Evolutionary conservation across 805 yeast genomes (phyloP).

Genomic region (Peterozyma toletana): DNA sequence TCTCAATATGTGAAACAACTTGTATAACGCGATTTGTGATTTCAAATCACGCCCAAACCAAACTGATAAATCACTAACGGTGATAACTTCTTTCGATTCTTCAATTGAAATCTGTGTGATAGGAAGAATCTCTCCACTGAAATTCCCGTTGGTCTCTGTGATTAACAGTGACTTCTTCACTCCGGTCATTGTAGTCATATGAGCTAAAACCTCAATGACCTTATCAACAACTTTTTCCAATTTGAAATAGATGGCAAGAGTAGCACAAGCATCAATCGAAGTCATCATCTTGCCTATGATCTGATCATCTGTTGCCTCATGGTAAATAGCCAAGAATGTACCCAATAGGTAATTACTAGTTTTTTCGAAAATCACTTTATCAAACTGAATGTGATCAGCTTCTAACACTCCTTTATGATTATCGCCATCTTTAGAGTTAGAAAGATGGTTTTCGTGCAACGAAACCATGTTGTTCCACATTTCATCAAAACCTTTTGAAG

Average conservation of each 20-base stretch:
- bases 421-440: not conserved
- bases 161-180: conserved; percentile 20
- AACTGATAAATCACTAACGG: conserved; percentile 76
- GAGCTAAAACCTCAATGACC: conserved; percentile 59
- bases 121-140: conserved; percentile 31
- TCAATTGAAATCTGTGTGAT: conserved; percentile 41
- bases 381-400: conserved; percentile 45
- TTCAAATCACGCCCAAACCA: conserved; percentile 86
- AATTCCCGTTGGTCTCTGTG: conserved; percentile 17
- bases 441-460: conserved; percentile 28
- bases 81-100: conserved; percentile 48
- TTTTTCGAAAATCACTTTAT: conserved; percentile 60
- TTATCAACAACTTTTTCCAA: conserved; percentile 53
- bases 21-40: conserved; percentile 85
- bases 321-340: conserved; percentile 71
- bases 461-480: conserved; percentile 67
- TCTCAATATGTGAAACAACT: conserved; percentile 69
- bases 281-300: conserved; percentile 82
- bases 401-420: conserved; percentile 7
- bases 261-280: conserved; percentile 79
- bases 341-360: conserved; percentile 60
- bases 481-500: conserved; percentile 88
- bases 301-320: conserved; percentile 86
- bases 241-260: conserved; percentile 61
- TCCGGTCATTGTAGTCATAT: conserved; percentile 58